A percentile compares a stretch with the other conserved stretches of the same genome.
phyloP scores from a whole-genome alignment of 2,329 filamentous ascomycete species.

The Penicillium griseofulvum region DNA sequence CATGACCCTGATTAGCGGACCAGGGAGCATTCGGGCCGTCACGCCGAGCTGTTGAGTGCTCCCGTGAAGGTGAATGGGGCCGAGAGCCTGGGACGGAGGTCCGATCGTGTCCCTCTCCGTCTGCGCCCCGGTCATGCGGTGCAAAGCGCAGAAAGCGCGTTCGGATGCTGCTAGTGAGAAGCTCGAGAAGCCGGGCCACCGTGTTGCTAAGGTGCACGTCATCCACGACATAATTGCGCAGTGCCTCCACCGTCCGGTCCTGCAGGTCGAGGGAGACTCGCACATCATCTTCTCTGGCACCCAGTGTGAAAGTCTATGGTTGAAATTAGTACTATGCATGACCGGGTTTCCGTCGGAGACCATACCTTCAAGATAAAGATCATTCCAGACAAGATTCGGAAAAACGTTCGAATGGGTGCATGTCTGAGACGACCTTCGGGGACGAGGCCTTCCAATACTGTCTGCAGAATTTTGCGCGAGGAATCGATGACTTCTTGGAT shows the following conservation, averaged over 20 bases:
- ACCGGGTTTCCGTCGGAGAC: background rate
- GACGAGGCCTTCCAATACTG: conserved; percentile 58
- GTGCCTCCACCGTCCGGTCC: conserved; percentile 57
- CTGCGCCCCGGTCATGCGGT: conserved; percentile 48
- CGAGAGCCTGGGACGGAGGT: conserved; percentile 35
- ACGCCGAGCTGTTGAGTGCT: conserved; percentile 25
- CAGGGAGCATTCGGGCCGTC: conserved; percentile 28
- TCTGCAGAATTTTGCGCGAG: conserved; percentile 58
- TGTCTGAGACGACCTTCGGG: conserved; percentile 60
- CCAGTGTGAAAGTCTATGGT: conserved; percentile 58
- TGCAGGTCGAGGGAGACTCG: conserved; percentile 58
- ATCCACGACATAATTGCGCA: conserved; percentile 62
- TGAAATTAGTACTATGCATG: background rate
- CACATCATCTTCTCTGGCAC: conserved; percentile 62
- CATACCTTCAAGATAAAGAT: conserved; percentile 63
- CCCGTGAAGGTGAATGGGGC: conserved; percentile 39
- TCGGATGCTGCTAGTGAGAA: conserved; percentile 58
- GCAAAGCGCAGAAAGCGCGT: conserved; percentile 58
- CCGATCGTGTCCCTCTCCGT: conserved; percentile 40
- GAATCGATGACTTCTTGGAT: conserved; percentile 63
- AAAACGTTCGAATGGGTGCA: conserved; percentile 62
- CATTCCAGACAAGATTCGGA: conserved; percentile 62
- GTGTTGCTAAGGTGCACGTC: conserved; percentile 64
- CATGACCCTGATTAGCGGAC: conserved; percentile 25
- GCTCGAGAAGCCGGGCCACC: conserved; percentile 60